Conservation (phyloP, 129 eudicot species). For the Escallonia rubra region DNA sequence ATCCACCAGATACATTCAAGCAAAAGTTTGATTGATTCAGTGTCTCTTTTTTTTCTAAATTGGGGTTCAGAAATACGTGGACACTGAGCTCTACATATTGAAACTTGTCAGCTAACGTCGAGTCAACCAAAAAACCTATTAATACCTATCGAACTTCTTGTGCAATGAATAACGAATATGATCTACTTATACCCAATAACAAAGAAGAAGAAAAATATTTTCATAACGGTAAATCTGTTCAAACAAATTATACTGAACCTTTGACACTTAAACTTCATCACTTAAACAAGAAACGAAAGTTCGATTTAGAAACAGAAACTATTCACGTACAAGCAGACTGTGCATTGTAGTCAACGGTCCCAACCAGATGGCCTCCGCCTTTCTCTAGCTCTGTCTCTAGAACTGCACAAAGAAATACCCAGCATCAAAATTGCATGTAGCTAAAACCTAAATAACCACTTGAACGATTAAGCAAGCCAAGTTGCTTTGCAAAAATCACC, state of each 20-base stretch:
- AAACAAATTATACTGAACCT: background rate
- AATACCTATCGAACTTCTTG: too few species aligned
- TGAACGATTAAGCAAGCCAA: background rate
- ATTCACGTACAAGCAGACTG: conserved; percentile 21
- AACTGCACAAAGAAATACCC: conserved; percentile 30
- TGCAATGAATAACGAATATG: too few species aligned
- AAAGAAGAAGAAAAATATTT: too few species aligned
- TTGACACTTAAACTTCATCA: background rate
- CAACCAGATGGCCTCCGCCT: conserved; percentile 90
- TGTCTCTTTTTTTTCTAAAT: too few species aligned
- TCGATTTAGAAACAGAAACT: conserved; percentile 7
- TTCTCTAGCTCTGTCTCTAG: conserved; percentile 70
- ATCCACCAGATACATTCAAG: too few species aligned
- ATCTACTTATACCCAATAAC: too few species aligned
- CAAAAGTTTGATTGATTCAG: too few species aligned
- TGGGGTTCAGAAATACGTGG: too few species aligned
- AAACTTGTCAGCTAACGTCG: too few species aligned
- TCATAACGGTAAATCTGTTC: background rate
- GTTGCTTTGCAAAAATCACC: conserved; percentile 33
- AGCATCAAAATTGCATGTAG: background rate
- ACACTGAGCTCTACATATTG: too few species aligned
- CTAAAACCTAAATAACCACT: conserved; percentile 4
- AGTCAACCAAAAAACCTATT: too few species aligned
- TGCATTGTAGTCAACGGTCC: conserved; percentile 53
- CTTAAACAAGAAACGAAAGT: conserved; percentile 8